Evolutionary conservation across 176 grass and related monocot genomes (phyloP), one percentile per base, ranked within the genome.

Genomic region (Juncus effusus): DNA sequence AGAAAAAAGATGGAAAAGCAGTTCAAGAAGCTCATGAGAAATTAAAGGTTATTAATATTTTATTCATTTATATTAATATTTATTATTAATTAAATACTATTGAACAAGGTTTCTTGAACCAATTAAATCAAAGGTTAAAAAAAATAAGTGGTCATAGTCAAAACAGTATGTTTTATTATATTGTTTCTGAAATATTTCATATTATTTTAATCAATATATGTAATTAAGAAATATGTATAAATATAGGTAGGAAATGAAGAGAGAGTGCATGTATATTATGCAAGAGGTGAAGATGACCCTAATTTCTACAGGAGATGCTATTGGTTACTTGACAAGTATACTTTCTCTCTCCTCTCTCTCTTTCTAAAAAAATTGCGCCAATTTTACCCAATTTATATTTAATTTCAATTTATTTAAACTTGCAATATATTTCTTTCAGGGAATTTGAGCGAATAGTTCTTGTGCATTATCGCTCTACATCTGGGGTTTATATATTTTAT

Each of bases 21-120:
- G 88, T 99, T 56, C 94, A 99, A 80, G 94, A 99, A 89, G 94
- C 94, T 62, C 94, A 93, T 82, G 94, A 99, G 75, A 99, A 93
- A 68, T 71, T 99, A 58, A 99, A 99, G 80, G 94, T 90, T 62
- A 76, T 54, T 47, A 47, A 6, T 47, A 47, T 47, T 47, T 47
- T 47, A 47, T 47, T 9, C 61, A 54, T 64, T 40, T 8, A 4
- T 66, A 67, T 19, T 67, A 40, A 58, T 67, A 76, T 41, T 68
- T 47, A 6, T 47, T 5, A 47, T 9, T 47, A 47, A 47, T 47
- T 47, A 9, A 28, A 40, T 9, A 13, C 42, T 36, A 16, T 59
- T 14, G 54, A 59, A 11, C 19, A 14, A 8, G 13, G 13, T 14
- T 59, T 59, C 19, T 59, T 59, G 54, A 59, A 59, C 7, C 54